Base-by-base conservation (phyloP, 2,329 filamentous ascomycete genomes). In the Sporothrix dimorphospora region DNA sequence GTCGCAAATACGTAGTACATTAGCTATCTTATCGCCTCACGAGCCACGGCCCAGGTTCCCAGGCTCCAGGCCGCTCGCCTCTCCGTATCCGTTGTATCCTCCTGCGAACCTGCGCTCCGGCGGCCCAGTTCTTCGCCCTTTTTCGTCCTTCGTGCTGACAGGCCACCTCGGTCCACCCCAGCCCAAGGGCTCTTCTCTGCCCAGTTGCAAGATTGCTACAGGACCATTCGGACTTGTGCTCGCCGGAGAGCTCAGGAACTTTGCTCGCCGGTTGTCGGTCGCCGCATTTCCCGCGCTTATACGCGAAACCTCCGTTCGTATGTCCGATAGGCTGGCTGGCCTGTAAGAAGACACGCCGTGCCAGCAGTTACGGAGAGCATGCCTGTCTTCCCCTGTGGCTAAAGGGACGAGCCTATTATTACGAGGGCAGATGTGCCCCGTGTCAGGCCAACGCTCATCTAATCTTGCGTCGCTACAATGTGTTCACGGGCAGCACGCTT, bases 241-340 rank as follows among this genome's bases (percentile, higher is more conserved):
- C 9, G 21, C 11, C n/a, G 3, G 49, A 24, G 53, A 49, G 24
- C 8, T 45, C 24, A 14, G 6, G 53, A 30, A n/a, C 21, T 6
- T 47, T 49, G 24, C 38, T 7, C 14, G 47, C 27, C 53, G 19
- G 42, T 38, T 40, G 53, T 67, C 63, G 57, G 71, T 55, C 57
- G 68, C 57, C 61, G 69, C 66, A 70, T 49, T 70, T 67, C 51
- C 67, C 61, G 59, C 57, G 40, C 65, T 49, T 71, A 70, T 34
- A 47, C 21, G 45, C 66, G 66, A 59, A 73, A 73, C 69, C 73
- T 75, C 73, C 74, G 74, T 73, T 75, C 74, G 74, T 75, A 75
- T 75, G 71, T 75, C 74, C 74, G 74, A 75, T 24, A 47, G 38
- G 34, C 27, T 53, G 40, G 34, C 21, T 42, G n/a, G n/a, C n/a